phyloP scores from a whole-genome alignment of 805 yeast species.

The Tetrapisispora taiwanensis region DNA sequence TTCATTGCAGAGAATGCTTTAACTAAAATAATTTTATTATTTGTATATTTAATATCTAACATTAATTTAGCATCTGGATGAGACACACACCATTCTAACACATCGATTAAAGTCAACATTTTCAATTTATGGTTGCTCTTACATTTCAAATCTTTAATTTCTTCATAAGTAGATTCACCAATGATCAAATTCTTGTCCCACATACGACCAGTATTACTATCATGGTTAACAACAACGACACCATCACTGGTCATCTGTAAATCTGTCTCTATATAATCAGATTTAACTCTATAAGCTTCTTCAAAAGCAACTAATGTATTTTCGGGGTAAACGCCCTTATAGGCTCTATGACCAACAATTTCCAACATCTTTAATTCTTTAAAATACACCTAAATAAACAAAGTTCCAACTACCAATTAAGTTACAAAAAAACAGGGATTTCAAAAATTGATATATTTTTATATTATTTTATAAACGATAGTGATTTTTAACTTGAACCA shows the following conservation, averaged over 20 bases:
- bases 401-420: too few species aligned
- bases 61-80: slow-evolving; percentile 32
- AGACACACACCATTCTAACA: slow-evolving; percentile 31
- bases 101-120: slow-evolving; percentile 35
- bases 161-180: slow-evolving; percentile 28
- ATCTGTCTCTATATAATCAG: slow-evolving; percentile 44
- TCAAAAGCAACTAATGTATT: slow-evolving; percentile 38
- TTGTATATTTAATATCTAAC: slow-evolving; percentile 44
- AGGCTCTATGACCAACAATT: slow-evolving; percentile 30
- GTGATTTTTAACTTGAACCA: too few species aligned
- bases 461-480: too few species aligned
- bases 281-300: slow-evolving; percentile 38
- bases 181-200: slow-evolving; percentile 35
- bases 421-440: neutral
- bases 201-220: slow-evolving; percentile 39
- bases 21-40: slow-evolving; percentile 34
- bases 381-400: too few species aligned
- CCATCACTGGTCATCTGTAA: slow-evolving; percentile 45
- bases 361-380: slow-evolving; percentile 4
- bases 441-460: too few species aligned
- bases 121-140: slow-evolving; percentile 28
- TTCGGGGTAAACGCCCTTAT: slow-evolving; percentile 33
- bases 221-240: slow-evolving; percentile 47
- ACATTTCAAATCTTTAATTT: slow-evolving; percentile 29
- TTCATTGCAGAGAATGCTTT: slow-evolving; percentile 32